Percentiles rank a stretch among this genome's conserved stretches.
phyloP scores from a whole-genome alignment of 176 grass and related monocot species.

The Cenchrus americanus region DNA sequence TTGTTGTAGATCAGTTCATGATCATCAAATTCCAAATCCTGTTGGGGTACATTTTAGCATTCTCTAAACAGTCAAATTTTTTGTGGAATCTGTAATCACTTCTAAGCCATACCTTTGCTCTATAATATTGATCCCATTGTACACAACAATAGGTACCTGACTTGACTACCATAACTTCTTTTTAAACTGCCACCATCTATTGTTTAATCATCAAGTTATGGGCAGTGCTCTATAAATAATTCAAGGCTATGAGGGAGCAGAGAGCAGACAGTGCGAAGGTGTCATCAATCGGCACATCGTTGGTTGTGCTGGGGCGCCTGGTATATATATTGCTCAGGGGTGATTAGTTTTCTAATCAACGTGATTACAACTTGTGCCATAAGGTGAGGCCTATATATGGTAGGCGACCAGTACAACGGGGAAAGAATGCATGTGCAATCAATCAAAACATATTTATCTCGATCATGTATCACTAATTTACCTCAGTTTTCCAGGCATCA shows the following conservation, averaged over 20 bases:
- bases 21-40: neutral
- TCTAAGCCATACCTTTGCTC: neutral
- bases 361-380: no score
- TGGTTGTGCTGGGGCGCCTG: no score
- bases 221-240: neutral
- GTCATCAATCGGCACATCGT: neutral
- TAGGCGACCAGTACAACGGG: no score
- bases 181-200: no score
- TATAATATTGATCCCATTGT: neutral
- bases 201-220: neutral
- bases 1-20: neutral
- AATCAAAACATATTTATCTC: no score
- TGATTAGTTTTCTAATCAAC: no score
- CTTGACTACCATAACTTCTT: no score
- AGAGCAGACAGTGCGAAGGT: neutral
- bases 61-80: neutral
- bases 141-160: no score
- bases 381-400: no score
- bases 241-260: neutral
- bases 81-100: neutral
- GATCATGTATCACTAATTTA: conserved; percentile 27
- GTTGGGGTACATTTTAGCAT: neutral
- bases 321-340: no score
- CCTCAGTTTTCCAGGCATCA: conserved; percentile 87
- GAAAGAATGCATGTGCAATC: no score